Base-by-base conservation (phyloP, 108 stramenopile genomes). In the Skeletonema marinoi region DNA sequence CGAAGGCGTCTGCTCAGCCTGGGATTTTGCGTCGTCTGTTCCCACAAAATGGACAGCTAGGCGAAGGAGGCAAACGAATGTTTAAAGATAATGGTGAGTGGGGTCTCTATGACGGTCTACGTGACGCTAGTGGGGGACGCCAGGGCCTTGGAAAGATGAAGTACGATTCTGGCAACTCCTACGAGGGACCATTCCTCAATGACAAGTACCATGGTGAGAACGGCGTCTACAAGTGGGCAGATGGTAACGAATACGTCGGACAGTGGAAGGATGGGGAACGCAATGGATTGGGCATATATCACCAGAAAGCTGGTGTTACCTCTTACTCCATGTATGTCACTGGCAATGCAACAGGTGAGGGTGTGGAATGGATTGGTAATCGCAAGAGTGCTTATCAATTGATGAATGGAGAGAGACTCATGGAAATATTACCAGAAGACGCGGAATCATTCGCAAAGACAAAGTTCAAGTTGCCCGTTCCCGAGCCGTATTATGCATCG, bases 51-150 rank as follows among this genome's bases (percentile, higher is more conserved):
- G 35, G 62, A 32, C 41, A 67, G 66, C 19, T 67, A 16, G 66
- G 66, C 16, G 35, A 41, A 6, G 51, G 66, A 21, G 74, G 74
- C 36, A 75, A 66, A 32, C 54, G 29, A 1, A 70, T 78, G 69
- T 78, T 78, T 14, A 78, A 78, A 32, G 77, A 78, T 39, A 63
- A 78, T 59, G 77, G 77, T 10, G 77, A 78, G 10, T 78, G 77
- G 77, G 77, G 77, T 7, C 12, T 69, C 2, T 78, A 70, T 59
- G 60, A 61, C 4, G 77, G 77, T 1, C 61, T 64, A 29, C 32
- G 64, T 41, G 77, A 78, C 16, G 51, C 44, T 5, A 32, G 54
- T 17, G 51, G 62, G 10, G 54, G 62, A 48, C 69, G 77, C 14
- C 60, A 54, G 11, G 70, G 77, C 36, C 3, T 16, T 0, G 77